Base-by-base conservation (phyloP, 2,329 filamentous ascomycete genomes). In the Clarireedia homoeocarpa region DNA sequence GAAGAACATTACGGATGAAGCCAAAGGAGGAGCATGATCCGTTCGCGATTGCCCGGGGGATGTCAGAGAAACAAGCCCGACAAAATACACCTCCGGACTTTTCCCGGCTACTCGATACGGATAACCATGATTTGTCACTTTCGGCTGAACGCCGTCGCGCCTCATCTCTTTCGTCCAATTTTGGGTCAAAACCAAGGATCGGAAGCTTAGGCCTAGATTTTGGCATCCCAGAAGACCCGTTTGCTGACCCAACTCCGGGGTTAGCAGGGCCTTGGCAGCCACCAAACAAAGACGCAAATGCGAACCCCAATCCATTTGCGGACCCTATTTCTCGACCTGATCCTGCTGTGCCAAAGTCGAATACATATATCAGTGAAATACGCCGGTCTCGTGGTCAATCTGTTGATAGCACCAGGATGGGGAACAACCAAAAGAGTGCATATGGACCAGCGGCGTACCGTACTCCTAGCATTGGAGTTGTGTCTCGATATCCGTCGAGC, bases 361-460 rank as follows among this genome's bases (percentile, higher is more conserved):
- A 71, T 10, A 75, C 70, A 0, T 80, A 80, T 59, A 70, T 77
- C 1, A 71, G 73, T n/a, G 71, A 76, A 47, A 71, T 76, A 5
- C 74, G 74, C 3, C 75, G 74, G 30, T 78, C 78, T 0, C 74
- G 79, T n/a, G 75, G 75, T 5, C 72, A 72, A 48, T 77, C 75
- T 14, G 65, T 76, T 34, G 61, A 64, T 26, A 67, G 56, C 63
- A 63, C 63, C 50, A 58, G 69, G 57, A 63, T 53, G 44, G 67
- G 56, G 64, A 63, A 66, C 20, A 66, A 61, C 42, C 63, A 62
- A 48, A 60, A 69, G 57, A 64, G 66, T 42, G 51, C 38, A 12
- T 53, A 53, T 27, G 66, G 66, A 12, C 58, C 60, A n/a, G 46
- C 61, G 53, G 55, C 51, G 42, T 53, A 58, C 49, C 61, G 53